phyloP scores from a whole-genome alignment of 2,329 filamentous ascomycete species.

The Calonectria multiphialidica region DNA sequence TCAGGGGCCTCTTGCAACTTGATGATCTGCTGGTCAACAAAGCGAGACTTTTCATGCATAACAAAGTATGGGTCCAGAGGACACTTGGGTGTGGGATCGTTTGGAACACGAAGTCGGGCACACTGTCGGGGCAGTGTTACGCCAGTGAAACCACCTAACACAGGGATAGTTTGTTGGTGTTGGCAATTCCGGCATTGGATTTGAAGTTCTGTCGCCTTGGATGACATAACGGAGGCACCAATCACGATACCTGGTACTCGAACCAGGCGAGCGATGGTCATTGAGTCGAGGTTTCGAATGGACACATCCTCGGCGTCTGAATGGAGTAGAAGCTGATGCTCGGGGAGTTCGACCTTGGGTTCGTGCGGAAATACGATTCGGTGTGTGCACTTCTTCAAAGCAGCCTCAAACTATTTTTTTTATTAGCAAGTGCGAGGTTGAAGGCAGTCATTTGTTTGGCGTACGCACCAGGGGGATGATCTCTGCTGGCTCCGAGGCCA shows the following conservation, averaged over 20 bases:
- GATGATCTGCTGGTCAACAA: conserved; percentile 97
- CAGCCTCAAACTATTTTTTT: conserved; percentile 83
- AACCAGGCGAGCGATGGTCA: conserved; percentile 93
- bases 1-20: conserved; percentile 98
- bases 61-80: conserved; percentile 97
- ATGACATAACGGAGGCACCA: conserved; percentile 95
- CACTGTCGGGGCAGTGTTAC: conserved; percentile 87
- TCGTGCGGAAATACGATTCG: conserved; percentile 90
- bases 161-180: conserved; percentile 75
- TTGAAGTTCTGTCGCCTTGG: conserved; percentile 88
- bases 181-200: conserved; percentile 92
- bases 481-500: conserved; percentile 90
- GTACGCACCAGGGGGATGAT: conserved; percentile 85
- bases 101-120: conserved; percentile 70
- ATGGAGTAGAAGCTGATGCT: conserved; percentile 95
- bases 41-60: conserved; percentile 91
- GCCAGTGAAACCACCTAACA: conserved; percentile 89
- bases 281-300: conserved; percentile 93
- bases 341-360: conserved; percentile 76
- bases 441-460: neutral
- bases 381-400: conserved; percentile 90
- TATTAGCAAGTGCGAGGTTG: conserved; percentile 14
- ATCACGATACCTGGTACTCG: conserved; percentile 98
- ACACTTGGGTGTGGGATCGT: conserved; percentile 80
- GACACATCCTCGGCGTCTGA: conserved; percentile 91